Base-by-base conservation (phyloP, 164 flowering plant genomes). In the Stephania yunnanensis region DNA sequence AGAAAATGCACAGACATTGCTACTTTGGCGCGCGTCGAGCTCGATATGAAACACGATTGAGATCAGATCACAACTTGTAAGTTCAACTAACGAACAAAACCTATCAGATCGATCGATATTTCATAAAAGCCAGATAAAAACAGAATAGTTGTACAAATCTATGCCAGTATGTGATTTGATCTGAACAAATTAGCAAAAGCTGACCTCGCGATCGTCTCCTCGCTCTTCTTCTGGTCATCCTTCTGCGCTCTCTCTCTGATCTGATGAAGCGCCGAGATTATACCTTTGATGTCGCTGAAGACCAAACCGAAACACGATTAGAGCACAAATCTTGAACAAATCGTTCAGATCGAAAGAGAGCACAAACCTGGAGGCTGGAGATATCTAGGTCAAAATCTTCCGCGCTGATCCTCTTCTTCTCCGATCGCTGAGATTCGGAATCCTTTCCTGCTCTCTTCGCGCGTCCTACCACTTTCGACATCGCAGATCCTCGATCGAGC, bases 151-250 rank as follows among this genome's bases (percentile, higher is more conserved):
- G 4, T 2, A 29, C 30, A 22, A 64, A 44, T 64, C 75, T 10
- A 4, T 44, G 36, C 29, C 2, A 45, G 58, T 11, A 7, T n/a
- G 45, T 22, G 53, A 36, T 42, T 22, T 22, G 42, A 76, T 75
- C 73, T 64, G 7, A 46, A 19, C 31, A 44, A 76, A 70, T 4
- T 69, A 71, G 3, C 76, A 76, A 48, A 20, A 63, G 64, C n/a
- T 63, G 68, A 93, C 98, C 97, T 91, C 5, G 90, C 85, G 55
- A 95, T 95, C 7, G 89, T 87, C 82, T 91, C 95, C 77, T 93
- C 97, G 55, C 84, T 91, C 91, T 91, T 95, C 89, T 89, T 95
- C 82, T 84, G 92, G 15, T 87, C 97, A 46, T 95, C 98, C 78
- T 86, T 89, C 29, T 90, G 90, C 25, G 97, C 90, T 68, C 91